phyloP scores from a whole-genome alignment of 2,329 filamentous ascomycete genomes.

The Xylaria sp. region DNA sequence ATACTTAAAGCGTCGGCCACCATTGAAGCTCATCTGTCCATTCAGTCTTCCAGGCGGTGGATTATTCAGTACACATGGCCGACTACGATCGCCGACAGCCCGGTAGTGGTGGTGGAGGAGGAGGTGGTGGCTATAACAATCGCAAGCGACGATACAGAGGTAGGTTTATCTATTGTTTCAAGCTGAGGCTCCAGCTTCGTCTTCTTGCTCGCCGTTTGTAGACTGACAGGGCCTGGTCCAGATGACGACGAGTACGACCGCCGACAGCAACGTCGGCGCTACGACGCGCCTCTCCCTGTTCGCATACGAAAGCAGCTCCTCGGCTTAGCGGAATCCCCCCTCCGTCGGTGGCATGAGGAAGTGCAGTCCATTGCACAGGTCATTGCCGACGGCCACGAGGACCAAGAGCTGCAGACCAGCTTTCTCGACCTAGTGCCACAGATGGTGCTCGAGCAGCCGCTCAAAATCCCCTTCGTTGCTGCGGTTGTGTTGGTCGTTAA shows the following conservation, averaged over 20 bases:
- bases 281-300: conserved; percentile 75
- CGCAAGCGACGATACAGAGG: conserved; percentile 86
- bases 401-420: conserved; percentile 76
- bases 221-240: conserved; percentile 26
- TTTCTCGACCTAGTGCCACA: conserved; percentile 81
- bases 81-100: conserved; percentile 67
- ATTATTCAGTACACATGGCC: conserved; percentile 55
- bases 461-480: conserved; percentile 96
- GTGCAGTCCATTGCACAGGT: conserved; percentile 78
- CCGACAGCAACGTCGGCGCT: conserved; percentile 76
- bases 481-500: conserved; percentile 85
- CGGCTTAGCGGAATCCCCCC: conserved; percentile 81
- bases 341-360: conserved; percentile 82
- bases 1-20: not conserved
- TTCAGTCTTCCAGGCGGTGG: not conserved
- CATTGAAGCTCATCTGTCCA: conserved; percentile 13
- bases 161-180: conserved; percentile 52
- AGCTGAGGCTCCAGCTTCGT: conserved; percentile 5
- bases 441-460: conserved; percentile 87
- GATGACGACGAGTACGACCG: conserved; percentile 84
- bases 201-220: not conserved
- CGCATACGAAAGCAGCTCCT: conserved; percentile 82
- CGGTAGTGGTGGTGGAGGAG: conserved; percentile 55
- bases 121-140: conserved; percentile 64
- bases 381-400: conserved; percentile 85